A percentile compares a stretch with the other conserved stretches of the same genome.
phyloP scores from a whole-genome alignment of 2,329 filamentous ascomycete species.

The Fonsecaea multimorphosa region DNA sequence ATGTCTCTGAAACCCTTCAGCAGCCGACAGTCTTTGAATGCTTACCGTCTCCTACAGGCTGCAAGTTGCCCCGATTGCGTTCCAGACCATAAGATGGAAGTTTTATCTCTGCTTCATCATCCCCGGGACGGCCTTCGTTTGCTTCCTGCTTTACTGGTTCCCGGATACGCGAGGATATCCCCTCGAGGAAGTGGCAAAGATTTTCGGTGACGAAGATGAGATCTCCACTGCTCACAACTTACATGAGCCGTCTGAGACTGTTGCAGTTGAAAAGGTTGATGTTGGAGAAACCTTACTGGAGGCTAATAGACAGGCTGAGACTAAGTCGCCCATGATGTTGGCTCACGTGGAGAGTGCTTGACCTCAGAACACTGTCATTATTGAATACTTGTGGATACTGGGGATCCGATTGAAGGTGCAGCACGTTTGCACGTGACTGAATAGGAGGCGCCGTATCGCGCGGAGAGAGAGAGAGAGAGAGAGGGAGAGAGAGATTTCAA shows the following conservation, averaged over 20 bases:
- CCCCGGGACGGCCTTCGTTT: slow-evolving; percentile 1
- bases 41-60: slow-evolving; percentile 19
- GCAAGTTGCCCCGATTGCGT: slow-evolving; percentile 42
- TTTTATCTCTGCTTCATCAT: slow-evolving; percentile 43
- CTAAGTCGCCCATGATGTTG: background rate
- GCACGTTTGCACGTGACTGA: no score
- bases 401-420: no score
- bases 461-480: no score
- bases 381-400: no score
- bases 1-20: background rate
- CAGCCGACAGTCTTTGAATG: background rate
- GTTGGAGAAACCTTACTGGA: background rate
- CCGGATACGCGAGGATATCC: slow-evolving; percentile 43
- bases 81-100: slow-evolving; percentile 44
- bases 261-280: background rate
- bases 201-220: slow-evolving; percentile 36
- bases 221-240: background rate
- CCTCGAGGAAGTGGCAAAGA: slow-evolving; percentile 42
- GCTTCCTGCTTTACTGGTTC: slow-evolving; percentile 30
- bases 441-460: no score
- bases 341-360: background rate
- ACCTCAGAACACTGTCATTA: background rate
- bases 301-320: background rate
- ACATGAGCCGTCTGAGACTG: background rate
- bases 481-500: no score